Evolutionary conservation across 129 eudicot genomes (phyloP).

Genomic region (Pseudognaphalium luteoalbum): DNA sequence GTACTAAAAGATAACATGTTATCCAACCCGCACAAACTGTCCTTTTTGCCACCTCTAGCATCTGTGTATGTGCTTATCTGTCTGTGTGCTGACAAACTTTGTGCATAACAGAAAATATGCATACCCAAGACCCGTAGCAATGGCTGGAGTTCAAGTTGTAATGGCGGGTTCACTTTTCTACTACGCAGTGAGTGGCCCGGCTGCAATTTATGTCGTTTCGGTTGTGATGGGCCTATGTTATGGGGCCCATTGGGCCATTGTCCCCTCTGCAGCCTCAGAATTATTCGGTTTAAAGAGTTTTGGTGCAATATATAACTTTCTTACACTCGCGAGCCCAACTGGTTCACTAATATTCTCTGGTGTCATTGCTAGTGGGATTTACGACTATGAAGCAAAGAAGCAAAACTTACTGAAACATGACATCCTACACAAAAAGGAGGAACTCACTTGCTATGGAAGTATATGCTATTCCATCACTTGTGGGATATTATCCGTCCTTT

Average conservation of each 20-base stretch:
- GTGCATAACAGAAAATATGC: slow-evolving; percentile 47
- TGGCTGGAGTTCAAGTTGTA: slow-evolving; percentile 58
- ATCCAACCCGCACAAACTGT: too few relatives aligned
- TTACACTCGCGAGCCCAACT: slow-evolving; percentile 55
- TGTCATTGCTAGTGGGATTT: slow-evolving; percentile 67
- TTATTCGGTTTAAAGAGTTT: slow-evolving; percentile 68
- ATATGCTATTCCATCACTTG: slow-evolving; percentile 68
- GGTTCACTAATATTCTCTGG: slow-evolving; percentile 75
- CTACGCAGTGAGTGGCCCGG: slow-evolving; percentile 57
- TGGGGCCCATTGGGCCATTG: slow-evolving; percentile 83
- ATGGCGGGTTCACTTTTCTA: slow-evolving; percentile 56
- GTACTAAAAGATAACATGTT: too few relatives aligned
- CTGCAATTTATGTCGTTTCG: slow-evolving; percentile 53
- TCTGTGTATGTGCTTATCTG: not conserved
- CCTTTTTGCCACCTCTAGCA: too few relatives aligned
- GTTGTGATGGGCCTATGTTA: slow-evolving; percentile 62
- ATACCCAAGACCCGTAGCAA: slow-evolving; percentile 73
- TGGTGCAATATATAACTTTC: slow-evolving; percentile 60
- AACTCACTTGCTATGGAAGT: slow-evolving; percentile 51
- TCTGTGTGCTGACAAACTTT: not conserved
- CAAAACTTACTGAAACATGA: slow-evolving; percentile 23
- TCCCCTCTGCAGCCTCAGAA: slow-evolving; percentile 75
- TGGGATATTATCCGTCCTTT: slow-evolving; percentile 57
- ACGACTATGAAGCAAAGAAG: slow-evolving; percentile 62
- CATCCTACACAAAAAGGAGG: slow-evolving; percentile 25